phyloP scores from a whole-genome alignment of 306 rosid genomes.

The Gillenia trifoliata region DNA sequence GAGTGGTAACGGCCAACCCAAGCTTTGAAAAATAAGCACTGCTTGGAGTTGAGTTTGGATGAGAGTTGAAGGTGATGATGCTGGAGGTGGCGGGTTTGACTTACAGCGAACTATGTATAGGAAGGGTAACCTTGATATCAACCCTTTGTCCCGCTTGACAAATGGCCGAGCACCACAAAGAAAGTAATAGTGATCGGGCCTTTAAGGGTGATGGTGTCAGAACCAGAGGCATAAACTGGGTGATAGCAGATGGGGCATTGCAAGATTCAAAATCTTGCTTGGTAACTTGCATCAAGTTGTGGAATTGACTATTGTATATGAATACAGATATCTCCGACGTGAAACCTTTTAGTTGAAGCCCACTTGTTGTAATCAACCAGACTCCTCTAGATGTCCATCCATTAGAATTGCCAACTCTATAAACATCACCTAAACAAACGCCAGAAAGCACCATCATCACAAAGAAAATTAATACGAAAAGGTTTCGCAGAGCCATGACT shows the following conservation, averaged over 20 bases:
- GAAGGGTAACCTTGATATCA: not conserved
- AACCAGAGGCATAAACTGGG: not conserved
- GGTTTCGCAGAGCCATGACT: not conserved
- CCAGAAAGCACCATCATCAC: not conserved
- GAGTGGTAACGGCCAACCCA: not conserved
- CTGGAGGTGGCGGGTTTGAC: not conserved
- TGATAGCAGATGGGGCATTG: not conserved
- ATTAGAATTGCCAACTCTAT: not conserved
- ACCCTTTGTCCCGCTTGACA: not conserved
- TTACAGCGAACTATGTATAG: not conserved
- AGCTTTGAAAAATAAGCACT: not conserved
- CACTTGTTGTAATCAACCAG: not conserved
- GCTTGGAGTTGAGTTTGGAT: not conserved
- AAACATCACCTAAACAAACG: not conserved
- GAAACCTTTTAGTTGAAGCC: not conserved
- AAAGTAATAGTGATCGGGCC: not conserved
- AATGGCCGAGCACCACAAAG: not conserved
- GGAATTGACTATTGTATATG: not conserved
- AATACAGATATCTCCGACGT: not conserved
- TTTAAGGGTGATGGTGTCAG: not conserved
- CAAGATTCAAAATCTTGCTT: not conserved
- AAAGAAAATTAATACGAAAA: not conserved
- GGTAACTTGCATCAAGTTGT: not conserved
- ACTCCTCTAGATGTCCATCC: not conserved
- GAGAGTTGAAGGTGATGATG: not conserved